phyloP scores from a whole-genome alignment of 1,284 basidiomycete species.

The Polyporus tsugae region DNA sequence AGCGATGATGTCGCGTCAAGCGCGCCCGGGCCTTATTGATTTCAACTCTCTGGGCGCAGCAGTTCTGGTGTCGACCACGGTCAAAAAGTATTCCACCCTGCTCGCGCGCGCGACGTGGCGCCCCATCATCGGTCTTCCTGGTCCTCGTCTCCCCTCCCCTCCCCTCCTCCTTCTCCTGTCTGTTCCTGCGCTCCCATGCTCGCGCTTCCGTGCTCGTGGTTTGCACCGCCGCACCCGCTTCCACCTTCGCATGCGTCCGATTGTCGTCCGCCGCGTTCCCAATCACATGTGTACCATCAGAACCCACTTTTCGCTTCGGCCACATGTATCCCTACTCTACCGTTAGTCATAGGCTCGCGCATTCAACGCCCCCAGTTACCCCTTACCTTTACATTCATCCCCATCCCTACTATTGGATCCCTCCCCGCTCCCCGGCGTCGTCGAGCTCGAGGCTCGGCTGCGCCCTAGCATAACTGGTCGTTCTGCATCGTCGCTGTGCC shows the following conservation, averaged over 20 bases:
- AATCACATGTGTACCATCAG: conserved; percentile 25
- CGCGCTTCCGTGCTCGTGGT: conserved; percentile 1
- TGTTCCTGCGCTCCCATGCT: conserved; percentile 5
- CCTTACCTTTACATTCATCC: background rate
- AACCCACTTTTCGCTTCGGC: conserved; percentile 9
- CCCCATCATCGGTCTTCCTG: conserved; percentile 12
- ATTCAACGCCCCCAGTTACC: background rate
- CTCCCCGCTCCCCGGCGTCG: conserved; percentile 2
- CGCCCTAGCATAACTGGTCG: conserved; percentile 1
- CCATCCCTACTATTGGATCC: background rate
- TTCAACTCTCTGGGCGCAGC: background rate
- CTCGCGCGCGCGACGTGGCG: conserved; percentile 25
- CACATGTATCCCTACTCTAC: conserved; percentile 33
- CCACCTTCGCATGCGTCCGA: background rate
- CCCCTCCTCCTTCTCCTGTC: background rate
- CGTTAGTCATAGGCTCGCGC: background rate
- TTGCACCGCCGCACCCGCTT: background rate
- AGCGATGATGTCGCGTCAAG: conserved; percentile 24
- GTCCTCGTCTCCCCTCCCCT: background rate
- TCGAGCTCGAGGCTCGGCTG: conserved; percentile 13
- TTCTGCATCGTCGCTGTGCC: background rate
- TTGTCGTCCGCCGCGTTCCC: conserved; percentile 1
- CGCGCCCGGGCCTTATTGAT: conserved; percentile 18
- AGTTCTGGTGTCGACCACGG: conserved; percentile 14
- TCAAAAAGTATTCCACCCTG: conserved; percentile 27